These are phyloP conservation scores for Pinus taeda DNA, from an alignment of 75 land plant species.

Conservation along the genomic window DNA sequence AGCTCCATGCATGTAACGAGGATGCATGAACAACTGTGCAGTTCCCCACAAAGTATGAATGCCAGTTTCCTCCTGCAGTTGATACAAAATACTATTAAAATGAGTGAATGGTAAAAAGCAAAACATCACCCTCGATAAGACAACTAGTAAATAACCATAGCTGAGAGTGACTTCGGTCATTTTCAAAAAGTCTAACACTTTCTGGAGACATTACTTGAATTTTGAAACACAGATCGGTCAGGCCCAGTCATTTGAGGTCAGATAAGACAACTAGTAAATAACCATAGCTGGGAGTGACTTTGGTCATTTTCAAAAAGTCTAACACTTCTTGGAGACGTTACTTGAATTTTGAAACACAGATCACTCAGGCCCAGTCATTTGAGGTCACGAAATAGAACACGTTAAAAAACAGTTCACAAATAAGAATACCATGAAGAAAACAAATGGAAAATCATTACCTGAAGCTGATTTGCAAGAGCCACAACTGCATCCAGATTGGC, in stretches of 20 bases:
- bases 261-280: too few species aligned
- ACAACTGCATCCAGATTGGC: constrained; percentile 88
- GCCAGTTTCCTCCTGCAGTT: constrained; percentile 53
- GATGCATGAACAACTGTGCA: constrained; percentile 91
- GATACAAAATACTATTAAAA: background rate
- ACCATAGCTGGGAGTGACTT: too few species aligned
- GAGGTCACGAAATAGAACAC: background rate
- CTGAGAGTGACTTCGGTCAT: too few species aligned
- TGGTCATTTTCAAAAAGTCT: too few species aligned
- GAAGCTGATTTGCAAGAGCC: constrained; percentile 81
- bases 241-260: background rate
- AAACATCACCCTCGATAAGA: background rate
- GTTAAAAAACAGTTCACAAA: background rate
- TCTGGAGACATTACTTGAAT: too few species aligned
- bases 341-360: too few species aligned
- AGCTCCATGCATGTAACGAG: constrained; percentile 97
- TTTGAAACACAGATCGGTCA: too few species aligned
- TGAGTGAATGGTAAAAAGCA: background rate
- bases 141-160: too few species aligned
- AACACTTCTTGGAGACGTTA: too few species aligned
- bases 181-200: too few species aligned
- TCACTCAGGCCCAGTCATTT: background rate
- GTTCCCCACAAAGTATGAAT: constrained; percentile 94
- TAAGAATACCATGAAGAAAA: background rate
- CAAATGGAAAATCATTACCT: constrained; percentile 32